A percentile compares a stretch with the other conserved stretches of the same genome.
These are phyloP conservation scores for Theobroma grandiflorum DNA, from an alignment of 441 rosid genomes.

Conservation along the genomic window DNA sequence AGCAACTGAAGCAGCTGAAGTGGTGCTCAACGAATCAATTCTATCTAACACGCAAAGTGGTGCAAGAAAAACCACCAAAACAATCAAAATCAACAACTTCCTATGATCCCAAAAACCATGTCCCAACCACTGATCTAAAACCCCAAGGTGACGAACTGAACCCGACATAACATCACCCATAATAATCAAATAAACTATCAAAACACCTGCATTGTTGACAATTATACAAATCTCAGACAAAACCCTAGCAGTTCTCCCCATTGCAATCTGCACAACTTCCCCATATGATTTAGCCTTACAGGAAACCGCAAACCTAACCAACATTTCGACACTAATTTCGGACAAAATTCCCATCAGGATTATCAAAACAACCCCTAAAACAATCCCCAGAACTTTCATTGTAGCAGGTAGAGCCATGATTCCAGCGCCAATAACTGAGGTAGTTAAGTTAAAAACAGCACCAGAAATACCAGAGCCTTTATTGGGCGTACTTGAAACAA, in stretches of 20 bases:
- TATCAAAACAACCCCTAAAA: slow-evolving; percentile 71
- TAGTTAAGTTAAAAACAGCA: slow-evolving; percentile 92
- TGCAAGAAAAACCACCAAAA: slow-evolving; percentile 74
- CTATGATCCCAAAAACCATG: slow-evolving; percentile 96
- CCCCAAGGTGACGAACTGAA: slow-evolving; percentile 81
- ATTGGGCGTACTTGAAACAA: slow-evolving; percentile 36
- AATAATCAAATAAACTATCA: slow-evolving; percentile 90
- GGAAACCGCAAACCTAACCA: slow-evolving; percentile 74
- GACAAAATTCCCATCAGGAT: slow-evolving; percentile 80
- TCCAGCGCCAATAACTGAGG: slow-evolving; percentile 93
- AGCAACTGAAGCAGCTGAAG: slow-evolving; percentile 95
- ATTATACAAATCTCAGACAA: slow-evolving; percentile 89
- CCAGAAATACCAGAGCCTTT: slow-evolving; percentile 75
- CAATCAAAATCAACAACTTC: slow-evolving; percentile 65
- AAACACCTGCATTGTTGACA: slow-evolving; percentile 87
- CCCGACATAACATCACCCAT: slow-evolving; percentile 98
- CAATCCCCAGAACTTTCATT: slow-evolving; percentile 92
- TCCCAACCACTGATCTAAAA: slow-evolving; percentile 96
- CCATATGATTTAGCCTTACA: slow-evolving; percentile 84
- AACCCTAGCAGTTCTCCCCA: slow-evolving; percentile 84
- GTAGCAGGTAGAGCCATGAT: slow-evolving; percentile 98
- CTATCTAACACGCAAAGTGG: slow-evolving; percentile 83
- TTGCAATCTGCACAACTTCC: slow-evolving; percentile 79
- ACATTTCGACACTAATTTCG: slow-evolving; percentile 87
- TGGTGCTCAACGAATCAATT: slow-evolving; percentile 84